Conservation (phyloP, 345 rosid genomes). For the Isatis tinctoria region DNA sequence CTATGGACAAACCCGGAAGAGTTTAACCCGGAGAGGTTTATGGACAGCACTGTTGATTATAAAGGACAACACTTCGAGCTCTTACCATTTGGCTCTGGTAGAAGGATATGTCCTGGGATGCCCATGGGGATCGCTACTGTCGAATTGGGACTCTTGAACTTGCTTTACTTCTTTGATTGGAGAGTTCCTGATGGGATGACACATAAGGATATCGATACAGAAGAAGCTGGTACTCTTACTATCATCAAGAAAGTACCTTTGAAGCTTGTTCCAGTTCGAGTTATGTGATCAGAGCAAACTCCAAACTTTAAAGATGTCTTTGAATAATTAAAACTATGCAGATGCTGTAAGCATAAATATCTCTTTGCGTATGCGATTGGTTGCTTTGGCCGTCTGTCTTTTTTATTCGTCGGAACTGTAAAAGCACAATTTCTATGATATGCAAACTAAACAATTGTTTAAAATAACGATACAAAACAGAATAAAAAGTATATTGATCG, state of each 20-base stretch:
- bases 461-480: no score
- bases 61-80: constrained; percentile 49
- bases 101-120: constrained; percentile 50
- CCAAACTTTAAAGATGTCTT: neutral
- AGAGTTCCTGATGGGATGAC: constrained; percentile 38
- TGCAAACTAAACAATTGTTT: no score
- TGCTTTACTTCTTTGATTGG: constrained; percentile 56
- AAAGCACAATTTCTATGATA: no score
- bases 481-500: no score
- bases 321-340: neutral
- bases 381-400: neutral
- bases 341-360: neutral
- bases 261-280: constrained; percentile 28
- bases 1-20: constrained; percentile 40
- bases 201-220: constrained; percentile 34
- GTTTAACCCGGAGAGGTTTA: constrained; percentile 48
- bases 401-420: no score
- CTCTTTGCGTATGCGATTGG: neutral
- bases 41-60: constrained; percentile 39
- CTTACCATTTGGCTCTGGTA: constrained; percentile 52
- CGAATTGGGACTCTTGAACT: constrained; percentile 48
- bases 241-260: constrained; percentile 27
- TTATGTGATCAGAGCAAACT: constrained; percentile 4
- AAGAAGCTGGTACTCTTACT: constrained; percentile 31
- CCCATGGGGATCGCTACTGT: constrained; percentile 37